Conservation (phyloP, 257 asterid species). For the Gentiana straminea region DNA sequence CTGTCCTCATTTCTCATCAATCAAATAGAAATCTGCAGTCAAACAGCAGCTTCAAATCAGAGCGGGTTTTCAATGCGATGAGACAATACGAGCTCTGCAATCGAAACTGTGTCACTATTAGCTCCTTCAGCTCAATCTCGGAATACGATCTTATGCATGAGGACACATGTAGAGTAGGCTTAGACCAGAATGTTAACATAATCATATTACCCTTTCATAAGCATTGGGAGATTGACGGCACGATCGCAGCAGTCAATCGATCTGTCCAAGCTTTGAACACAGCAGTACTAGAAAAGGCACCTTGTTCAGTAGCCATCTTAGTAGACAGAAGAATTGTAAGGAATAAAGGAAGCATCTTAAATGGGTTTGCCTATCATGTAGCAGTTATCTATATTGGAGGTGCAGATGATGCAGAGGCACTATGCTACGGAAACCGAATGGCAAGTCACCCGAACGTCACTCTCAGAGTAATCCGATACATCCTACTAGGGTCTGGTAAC, state of each 20-base stretch:
- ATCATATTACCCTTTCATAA: slow-evolving; percentile 69
- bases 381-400: slow-evolving; percentile 70
- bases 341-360: slow-evolving; percentile 33
- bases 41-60: slow-evolving; percentile 29
- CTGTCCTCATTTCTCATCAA: slow-evolving; percentile 63
- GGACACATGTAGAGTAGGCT: slow-evolving; percentile 44
- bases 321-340: slow-evolving; percentile 49
- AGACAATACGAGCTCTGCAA: slow-evolving; percentile 55
- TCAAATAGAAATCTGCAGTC: slow-evolving; percentile 32
- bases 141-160: slow-evolving; percentile 44
- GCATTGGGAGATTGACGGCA: slow-evolving; percentile 70
- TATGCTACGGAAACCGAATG: slow-evolving; percentile 58
- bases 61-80: slow-evolving; percentile 54
- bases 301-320: slow-evolving; percentile 60
- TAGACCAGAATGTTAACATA: slow-evolving; percentile 44
- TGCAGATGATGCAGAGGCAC: slow-evolving; percentile 66
- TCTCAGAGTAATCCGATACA: slow-evolving; percentile 50
- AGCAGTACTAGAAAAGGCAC: slow-evolving; percentile 42
- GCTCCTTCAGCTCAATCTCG: slow-evolving; percentile 45
- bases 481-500: slow-evolving; percentile 48
- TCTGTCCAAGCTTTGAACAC: slow-evolving; percentile 43
- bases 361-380: slow-evolving; percentile 38
- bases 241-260: slow-evolving; percentile 38
- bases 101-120: slow-evolving; percentile 39
- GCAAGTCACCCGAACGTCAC: slow-evolving; percentile 38